Percentiles rank a stretch among this genome's conserved stretches.
Evolutionary conservation across 768 basidiomycete species (phyloP).

Genomic region (Termitomyces sp.): DNA sequence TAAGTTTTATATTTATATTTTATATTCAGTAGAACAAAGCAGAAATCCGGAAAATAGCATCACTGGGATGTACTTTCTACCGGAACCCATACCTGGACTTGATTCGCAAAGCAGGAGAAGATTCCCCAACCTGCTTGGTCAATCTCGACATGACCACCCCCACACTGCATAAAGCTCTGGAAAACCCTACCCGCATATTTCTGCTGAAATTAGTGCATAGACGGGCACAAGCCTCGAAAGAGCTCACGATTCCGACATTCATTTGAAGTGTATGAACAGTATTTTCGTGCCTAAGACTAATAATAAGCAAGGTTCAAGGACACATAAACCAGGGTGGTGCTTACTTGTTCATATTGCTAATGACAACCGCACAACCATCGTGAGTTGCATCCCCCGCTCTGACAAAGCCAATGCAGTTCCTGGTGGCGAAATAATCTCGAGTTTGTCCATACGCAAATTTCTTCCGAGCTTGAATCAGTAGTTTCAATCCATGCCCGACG

Average conservation of each 20-base stretch:
- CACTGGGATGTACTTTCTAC: background rate
- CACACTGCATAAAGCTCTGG: conserved; percentile 40
- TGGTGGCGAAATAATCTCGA: conserved; percentile 52
- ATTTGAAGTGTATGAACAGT: conserved; percentile 49
- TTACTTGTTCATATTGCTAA: conserved; percentile 54
- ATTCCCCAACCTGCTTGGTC: conserved; percentile 56
- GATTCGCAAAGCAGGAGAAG: conserved; percentile 53
- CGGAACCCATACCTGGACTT: conserved; percentile 56
- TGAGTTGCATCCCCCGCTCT: conserved; percentile 51
- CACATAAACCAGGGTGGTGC: conserved; percentile 6
- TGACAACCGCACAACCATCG: conserved; percentile 62
- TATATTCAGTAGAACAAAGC: background rate
- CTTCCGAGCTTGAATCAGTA: conserved; percentile 58
- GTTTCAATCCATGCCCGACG: conserved; percentile 42
- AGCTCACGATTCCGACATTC: conserved; percentile 58
- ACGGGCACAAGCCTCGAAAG: background rate
- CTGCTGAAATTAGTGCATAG: conserved; percentile 14
- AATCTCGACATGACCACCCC: conserved; percentile 39
- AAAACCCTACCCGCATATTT: conserved; percentile 34
- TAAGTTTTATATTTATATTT: background rate
- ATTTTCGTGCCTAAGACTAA: conserved; percentile 19
- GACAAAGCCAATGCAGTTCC: conserved; percentile 73
- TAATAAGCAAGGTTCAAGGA: background rate
- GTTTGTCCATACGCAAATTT: conserved; percentile 60
- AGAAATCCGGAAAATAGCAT: background rate